Evolutionary conservation across 345 rosid genomes (phyloP), one percentile per base, ranked within the genome.

Genomic region (Triadica sebifera): DNA sequence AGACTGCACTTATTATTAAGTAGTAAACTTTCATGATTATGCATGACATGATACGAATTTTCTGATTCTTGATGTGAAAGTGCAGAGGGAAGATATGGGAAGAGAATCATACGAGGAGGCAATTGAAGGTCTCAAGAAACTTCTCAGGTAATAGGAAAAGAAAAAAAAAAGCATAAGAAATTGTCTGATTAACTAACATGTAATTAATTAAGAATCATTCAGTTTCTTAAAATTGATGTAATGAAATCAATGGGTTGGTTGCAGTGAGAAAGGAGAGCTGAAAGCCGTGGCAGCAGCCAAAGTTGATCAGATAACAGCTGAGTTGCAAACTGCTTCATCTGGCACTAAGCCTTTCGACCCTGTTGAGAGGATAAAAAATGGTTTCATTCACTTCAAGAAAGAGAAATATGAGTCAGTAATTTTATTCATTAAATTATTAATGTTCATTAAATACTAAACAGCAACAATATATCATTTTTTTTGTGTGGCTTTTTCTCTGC

Each of bases 361-460:
- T 0, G 84, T 89, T 45, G 88, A 86, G 75, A 84, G 89, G 75
- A 60, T 95, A 4, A 90, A 93, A 77, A 75, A 84, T 19, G 99
- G 99, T 59, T 95, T 91, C 83, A 75, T 87, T 61, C 6, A 81
- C 80, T 95, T 91, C 96, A 95, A 95, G 90, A 87, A 63, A 65
- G 94, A 95, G 80, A 95, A 95, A 91, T 95, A 83, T 74, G 95
- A 89, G 99, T 94, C 67, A 53, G 81, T 70, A 6, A 12, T 41
- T 13, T 12, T 67, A 29, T 29, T 29, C 34, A 29, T 29, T 29
- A 29, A 29, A 29, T 29, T 29, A 29, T 29, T n/a, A n/a, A n/a
- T n/a, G n/a, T n/a, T n/a, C n/a, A 29, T 29, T 29, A 29, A 29
- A 29, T 29, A 29, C 34, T 29, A 29, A 29, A 29, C 34, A 29